Conservation (phyloP, 257 asterid species). For the Capsicum baccatum region DNA sequence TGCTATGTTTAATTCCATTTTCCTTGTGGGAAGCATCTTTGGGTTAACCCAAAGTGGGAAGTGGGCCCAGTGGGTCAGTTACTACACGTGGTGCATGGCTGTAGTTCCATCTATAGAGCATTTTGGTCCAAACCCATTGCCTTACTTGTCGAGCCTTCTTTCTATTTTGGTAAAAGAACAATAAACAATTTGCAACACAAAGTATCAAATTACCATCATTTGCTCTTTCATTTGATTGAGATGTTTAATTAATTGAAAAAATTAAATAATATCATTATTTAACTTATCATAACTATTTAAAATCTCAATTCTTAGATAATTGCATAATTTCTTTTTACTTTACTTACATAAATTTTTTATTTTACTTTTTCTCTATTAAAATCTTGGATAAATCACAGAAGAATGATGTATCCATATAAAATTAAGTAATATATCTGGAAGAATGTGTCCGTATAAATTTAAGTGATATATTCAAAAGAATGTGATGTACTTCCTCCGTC, state of each 20-base stretch:
- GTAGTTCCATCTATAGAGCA: constrained; percentile 25
- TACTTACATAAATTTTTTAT: too few species aligned
- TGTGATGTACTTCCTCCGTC: too few species aligned
- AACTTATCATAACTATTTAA: too few species aligned
- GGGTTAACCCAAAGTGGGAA: constrained; percentile 26
- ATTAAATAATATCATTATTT: too few species aligned
- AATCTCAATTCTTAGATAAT: too few species aligned
- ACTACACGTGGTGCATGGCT: constrained; percentile 29
- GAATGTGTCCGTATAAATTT: too few species aligned
- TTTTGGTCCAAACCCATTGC: constrained; percentile 15
- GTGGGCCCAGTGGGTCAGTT: constrained; percentile 30
- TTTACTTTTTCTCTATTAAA: too few species aligned
- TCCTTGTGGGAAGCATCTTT: constrained; percentile 26
- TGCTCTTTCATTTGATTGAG: constrained; percentile 25
- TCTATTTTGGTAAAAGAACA: constrained; percentile 46
- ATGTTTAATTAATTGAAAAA: background rate
- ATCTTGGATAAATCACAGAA: too few species aligned
- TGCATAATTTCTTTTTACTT: too few species aligned
- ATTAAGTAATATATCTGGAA: too few species aligned
- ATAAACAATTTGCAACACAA: constrained; percentile 44
- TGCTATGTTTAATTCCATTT: constrained; percentile 10
- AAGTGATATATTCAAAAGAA: too few species aligned
- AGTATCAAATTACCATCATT: constrained; percentile 28
- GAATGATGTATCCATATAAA: too few species aligned
- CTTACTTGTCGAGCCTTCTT: constrained; percentile 33